Evolutionary conservation across 208 protist species (phyloP).

Genomic region (Blechomonas ayalai): DNA sequence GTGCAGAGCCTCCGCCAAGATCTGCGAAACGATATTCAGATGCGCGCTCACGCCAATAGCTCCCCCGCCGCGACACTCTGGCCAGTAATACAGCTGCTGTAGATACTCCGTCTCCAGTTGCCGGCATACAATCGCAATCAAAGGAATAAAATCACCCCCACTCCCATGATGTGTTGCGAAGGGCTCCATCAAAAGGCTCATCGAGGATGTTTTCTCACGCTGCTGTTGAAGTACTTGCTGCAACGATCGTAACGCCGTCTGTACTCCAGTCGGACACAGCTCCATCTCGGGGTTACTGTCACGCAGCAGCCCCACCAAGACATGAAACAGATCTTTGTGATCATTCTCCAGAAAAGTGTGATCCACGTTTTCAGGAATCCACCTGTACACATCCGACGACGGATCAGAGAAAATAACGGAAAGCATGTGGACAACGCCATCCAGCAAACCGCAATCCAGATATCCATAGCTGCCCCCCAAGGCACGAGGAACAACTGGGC

Average conservation of each 20-base stretch:
- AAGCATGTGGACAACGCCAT: slow-evolving; percentile 84
- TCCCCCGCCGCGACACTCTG: slow-evolving; percentile 71
- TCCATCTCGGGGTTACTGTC: slow-evolving; percentile 67
- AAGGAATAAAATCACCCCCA: slow-evolving; percentile 14
- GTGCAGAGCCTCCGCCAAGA: slow-evolving; percentile 56
- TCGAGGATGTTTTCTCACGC: slow-evolving; percentile 33
- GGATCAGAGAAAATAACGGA: slow-evolving; percentile 78
- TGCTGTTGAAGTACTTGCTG: slow-evolving; percentile 67
- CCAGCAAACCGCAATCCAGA: slow-evolving; percentile 81
- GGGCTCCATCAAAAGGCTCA: slow-evolving; percentile 48
- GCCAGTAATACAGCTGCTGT: slow-evolving; percentile 72
- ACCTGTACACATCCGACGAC: slow-evolving; percentile 57
- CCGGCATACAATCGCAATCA: slow-evolving; percentile 64
- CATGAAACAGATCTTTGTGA: slow-evolving; percentile 28
- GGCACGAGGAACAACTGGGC: slow-evolving; percentile 38
- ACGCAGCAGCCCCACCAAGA: slow-evolving; percentile 58
- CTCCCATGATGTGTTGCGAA: slow-evolving; percentile 39
- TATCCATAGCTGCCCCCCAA: slow-evolving; percentile 86
- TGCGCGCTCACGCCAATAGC: slow-evolving; percentile 73
- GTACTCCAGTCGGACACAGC: slow-evolving; percentile 72
- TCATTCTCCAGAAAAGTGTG: slow-evolving; percentile 45
- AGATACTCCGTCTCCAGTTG: slow-evolving; percentile 68
- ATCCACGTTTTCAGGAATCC: slow-evolving; percentile 1
- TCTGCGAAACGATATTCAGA: slow-evolving; percentile 72
- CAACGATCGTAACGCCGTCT: slow-evolving; percentile 62